A percentile compares a stretch with the other conserved stretches of the same genome.
phyloP scores from a whole-genome alignment of 768 basidiomycete genomes.

The Lactifluus echinatus region DNA sequence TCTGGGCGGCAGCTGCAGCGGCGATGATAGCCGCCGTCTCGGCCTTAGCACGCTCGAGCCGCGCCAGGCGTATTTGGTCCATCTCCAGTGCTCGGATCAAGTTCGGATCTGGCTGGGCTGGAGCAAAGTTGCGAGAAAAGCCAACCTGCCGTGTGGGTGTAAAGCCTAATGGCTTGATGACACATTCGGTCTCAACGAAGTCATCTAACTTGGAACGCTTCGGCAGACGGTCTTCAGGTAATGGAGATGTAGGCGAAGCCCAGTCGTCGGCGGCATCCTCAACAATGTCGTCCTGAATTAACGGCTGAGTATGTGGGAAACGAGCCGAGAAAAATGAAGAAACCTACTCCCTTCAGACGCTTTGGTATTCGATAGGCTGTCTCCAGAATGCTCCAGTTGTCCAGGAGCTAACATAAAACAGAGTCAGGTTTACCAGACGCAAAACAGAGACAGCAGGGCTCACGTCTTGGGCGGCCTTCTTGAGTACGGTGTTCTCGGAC shows the following conservation, averaged over 20 bases:
- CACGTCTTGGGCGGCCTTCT: slow-evolving; percentile 56
- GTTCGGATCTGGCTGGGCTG: background rate
- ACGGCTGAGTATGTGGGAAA: background rate
- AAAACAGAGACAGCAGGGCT: slow-evolving; percentile 6
- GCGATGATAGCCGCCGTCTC: slow-evolving; percentile 37
- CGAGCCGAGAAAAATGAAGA: background rate
- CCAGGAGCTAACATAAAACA: slow-evolving; percentile 46
- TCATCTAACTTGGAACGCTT: slow-evolving; percentile 22
- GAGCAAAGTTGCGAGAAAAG: background rate
- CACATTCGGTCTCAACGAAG: slow-evolving; percentile 10
- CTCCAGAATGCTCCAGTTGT: slow-evolving; percentile 71
- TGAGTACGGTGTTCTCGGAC: slow-evolving; percentile 49
- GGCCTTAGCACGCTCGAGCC: slow-evolving; percentile 19
- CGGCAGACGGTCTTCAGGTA: slow-evolving; percentile 18
- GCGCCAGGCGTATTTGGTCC: slow-evolving; percentile 9
- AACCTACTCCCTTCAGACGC: slow-evolving; percentile 38
- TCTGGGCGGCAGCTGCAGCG: slow-evolving; percentile 29
- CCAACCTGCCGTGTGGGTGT: background rate
- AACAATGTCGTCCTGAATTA: slow-evolving; percentile 24
- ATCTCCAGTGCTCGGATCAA: background rate
- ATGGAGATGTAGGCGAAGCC: background rate
- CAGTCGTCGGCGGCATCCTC: slow-evolving; percentile 12
- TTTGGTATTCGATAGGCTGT: slow-evolving; percentile 85
- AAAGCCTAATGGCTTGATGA: slow-evolving; percentile 25
- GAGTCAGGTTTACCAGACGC: background rate